Percentiles rank a stretch among this genome's conserved stretches.
Evolutionary conservation across 306 rosid genomes (phyloP).

Genomic region (Rosa lucieae): DNA sequence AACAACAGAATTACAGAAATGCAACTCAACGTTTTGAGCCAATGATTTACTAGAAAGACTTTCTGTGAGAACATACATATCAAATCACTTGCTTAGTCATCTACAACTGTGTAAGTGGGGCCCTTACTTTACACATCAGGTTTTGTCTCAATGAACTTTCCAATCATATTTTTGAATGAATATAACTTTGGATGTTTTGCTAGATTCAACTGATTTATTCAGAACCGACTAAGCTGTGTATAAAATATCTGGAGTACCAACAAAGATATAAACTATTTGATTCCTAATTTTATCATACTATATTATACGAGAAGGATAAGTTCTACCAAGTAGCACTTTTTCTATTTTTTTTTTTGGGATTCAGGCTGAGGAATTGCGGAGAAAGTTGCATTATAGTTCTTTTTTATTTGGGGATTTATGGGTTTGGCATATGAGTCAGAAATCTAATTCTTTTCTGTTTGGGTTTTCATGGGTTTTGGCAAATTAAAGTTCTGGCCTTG

Average conservation of each 20-base stretch:
- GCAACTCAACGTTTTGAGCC: neutral
- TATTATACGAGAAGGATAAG: neutral
- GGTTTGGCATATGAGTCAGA: neutral
- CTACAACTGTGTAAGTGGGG: neutral
- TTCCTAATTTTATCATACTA: neutral
- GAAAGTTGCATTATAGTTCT: neutral
- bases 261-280: neutral
- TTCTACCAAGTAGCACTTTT: neutral
- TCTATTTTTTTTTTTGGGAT: neutral
- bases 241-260: neutral
- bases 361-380: neutral
- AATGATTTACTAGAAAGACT: conserved; percentile 3
- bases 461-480: conserved; percentile 2
- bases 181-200: neutral
- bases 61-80: neutral
- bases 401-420: neutral
- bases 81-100: neutral
- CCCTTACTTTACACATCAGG: conserved; percentile 7
- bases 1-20: conserved; percentile 4
- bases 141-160: neutral
- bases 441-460: neutral
- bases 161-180: neutral
- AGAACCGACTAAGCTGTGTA: neutral
- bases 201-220: neutral
- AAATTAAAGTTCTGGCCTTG: neutral